A percentile compares a stretch with the other conserved stretches of the same genome.
Conservation (phyloP, 345 rosid genomes). For the Corymbia maculata region DNA sequence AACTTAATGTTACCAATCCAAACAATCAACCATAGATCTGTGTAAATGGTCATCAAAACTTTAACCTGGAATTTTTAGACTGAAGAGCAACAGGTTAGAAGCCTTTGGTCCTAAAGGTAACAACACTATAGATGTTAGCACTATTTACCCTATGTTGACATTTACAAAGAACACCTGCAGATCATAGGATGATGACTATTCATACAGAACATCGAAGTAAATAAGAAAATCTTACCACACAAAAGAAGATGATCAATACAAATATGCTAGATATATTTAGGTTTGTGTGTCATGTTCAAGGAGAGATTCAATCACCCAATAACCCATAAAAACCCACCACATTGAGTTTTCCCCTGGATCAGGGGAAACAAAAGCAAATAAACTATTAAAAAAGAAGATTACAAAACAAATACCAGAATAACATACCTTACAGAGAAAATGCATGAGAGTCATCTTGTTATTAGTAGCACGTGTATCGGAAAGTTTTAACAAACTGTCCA, state of each 20-base stretch:
- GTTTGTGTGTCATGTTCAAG: neutral
- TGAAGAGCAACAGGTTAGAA: neutral
- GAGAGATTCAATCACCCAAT: neutral
- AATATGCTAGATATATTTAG: neutral
- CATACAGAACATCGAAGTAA: neutral
- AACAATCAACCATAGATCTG: neutral
- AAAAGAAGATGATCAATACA: neutral
- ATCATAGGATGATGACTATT: neutral
- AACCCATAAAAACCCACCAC: neutral
- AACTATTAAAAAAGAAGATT: neutral
- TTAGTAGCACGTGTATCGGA: conserved; percentile 87
- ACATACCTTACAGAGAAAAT: conserved; percentile 92
- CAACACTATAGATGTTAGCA: neutral
- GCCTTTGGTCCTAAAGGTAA: neutral
- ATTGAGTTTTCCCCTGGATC: neutral
- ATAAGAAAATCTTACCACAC: neutral
- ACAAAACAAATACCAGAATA: neutral
- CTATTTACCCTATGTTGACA: neutral
- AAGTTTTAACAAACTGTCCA: conserved; percentile 94
- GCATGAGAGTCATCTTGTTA: conserved; percentile 97
- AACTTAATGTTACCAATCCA: neutral
- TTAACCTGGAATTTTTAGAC: neutral
- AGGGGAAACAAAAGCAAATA: neutral
- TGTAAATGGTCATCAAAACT: neutral
- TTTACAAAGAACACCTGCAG: neutral